Evolutionary conservation across 352 stramenopile species (phyloP).

Genomic region (Globisporangium paroecandrum): DNA sequence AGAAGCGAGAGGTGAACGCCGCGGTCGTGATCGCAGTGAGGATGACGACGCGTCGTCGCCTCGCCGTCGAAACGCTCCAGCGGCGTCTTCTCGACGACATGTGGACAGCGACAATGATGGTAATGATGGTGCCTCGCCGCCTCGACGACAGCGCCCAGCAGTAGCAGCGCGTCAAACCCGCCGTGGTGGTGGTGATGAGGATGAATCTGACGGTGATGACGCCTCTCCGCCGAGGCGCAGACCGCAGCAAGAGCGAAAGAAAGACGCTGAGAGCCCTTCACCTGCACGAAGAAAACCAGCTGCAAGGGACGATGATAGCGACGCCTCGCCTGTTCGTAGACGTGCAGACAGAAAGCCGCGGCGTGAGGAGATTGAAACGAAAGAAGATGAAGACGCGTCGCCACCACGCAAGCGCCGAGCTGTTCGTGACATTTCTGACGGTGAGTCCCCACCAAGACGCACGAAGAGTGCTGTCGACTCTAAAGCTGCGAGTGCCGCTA

Average conservation of each 20-base stretch:
- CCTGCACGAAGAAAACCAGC: neutral
- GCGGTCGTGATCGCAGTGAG: neutral
- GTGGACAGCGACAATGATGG: slow-evolving; percentile 13
- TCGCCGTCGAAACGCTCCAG: slow-evolving; percentile 13
- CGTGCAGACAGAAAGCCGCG: neutral
- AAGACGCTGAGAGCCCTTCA: neutral
- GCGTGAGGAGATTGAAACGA: slow-evolving; percentile 3
- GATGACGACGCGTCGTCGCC: slow-evolving; percentile 31
- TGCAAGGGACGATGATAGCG: slow-evolving; percentile 15
- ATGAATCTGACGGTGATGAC: slow-evolving; percentile 17
- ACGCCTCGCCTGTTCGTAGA: slow-evolving; percentile 29
- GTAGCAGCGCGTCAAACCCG: neutral
- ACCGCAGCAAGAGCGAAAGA: neutral
- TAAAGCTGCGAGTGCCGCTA: neutral
- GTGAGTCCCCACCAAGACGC: slow-evolving; percentile 1
- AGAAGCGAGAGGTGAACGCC: neutral
- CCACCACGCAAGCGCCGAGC: slow-evolving; percentile 16
- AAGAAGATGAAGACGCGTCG: slow-evolving; percentile 19
- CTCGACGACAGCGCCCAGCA: slow-evolving; percentile 17
- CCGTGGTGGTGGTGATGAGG: neutral
- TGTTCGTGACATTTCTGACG: neutral
- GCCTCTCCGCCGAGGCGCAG: slow-evolving; percentile 21
- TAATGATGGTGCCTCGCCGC: slow-evolving; percentile 24
- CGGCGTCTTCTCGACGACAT: neutral
- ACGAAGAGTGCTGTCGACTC: neutral